Evolutionary conservation across 495 filamentous ascomycete species (phyloP).

Genomic region (Echria macrotheca): DNA sequence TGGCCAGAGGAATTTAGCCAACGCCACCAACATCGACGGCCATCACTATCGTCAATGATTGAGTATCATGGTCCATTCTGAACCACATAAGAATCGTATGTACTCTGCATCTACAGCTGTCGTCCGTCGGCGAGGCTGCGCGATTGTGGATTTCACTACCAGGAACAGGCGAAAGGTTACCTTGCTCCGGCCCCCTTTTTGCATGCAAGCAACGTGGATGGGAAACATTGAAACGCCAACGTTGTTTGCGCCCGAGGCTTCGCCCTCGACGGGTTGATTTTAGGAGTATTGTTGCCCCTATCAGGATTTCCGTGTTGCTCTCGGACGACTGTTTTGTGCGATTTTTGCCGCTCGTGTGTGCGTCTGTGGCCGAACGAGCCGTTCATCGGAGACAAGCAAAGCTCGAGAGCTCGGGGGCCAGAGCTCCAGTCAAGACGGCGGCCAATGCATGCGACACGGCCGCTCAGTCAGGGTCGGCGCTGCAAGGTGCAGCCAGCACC

Average conservation of each 20-base stretch:
- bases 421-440: constrained; percentile 32
- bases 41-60: background rate
- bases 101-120: too few relatives aligned
- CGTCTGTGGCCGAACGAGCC: constrained; percentile 12
- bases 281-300: too few relatives aligned
- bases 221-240: too few relatives aligned
- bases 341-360: constrained; percentile 3
- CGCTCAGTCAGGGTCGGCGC: constrained; percentile 32
- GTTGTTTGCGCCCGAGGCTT: too few relatives aligned
- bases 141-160: background rate
- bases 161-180: background rate
- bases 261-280: too few relatives aligned
- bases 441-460: constrained; percentile 38
- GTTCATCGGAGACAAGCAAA: constrained; percentile 27
- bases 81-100: too few relatives aligned
- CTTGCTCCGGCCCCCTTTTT: constrained; percentile 8
- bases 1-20: constrained; percentile 12
- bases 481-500: constrained; percentile 24
- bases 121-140: too few relatives aligned
- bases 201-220: too few relatives aligned
- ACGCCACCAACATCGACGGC: background rate
- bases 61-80: background rate
- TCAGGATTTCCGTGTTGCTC: background rate
- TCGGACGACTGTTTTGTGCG: constrained; percentile 7
- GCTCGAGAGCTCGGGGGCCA: constrained; percentile 6